Evolutionary conservation across 257 asterid genomes (phyloP).

Genomic region (Scutellaria minor): DNA sequence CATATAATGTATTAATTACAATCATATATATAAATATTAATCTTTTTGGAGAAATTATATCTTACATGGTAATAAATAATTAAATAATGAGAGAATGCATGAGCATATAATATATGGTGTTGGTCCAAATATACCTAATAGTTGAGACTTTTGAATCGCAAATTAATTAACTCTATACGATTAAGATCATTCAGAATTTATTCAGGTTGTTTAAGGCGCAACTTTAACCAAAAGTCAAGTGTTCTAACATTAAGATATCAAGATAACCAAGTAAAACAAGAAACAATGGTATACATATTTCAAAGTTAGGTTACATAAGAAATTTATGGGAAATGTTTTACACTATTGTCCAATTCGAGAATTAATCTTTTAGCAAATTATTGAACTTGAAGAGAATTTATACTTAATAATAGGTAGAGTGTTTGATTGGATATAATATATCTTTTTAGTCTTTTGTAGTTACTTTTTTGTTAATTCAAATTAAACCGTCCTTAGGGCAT

Average conservation of each 20-base stretch:
- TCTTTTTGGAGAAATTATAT: too few relatives aligned
- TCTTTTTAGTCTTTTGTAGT: too few relatives aligned
- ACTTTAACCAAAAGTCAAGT: conserved; percentile 33
- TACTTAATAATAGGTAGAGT: background rate
- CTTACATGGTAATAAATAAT: too few relatives aligned
- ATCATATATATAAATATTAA: too few relatives aligned
- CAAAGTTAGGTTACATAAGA: conserved; percentile 36
- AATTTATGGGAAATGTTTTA: background rate
- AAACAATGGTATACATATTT: conserved; percentile 16
- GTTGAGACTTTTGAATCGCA: conserved; percentile 4
- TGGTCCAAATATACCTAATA: background rate
- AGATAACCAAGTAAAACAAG: conserved; percentile 28
- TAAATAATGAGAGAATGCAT: too few relatives aligned
- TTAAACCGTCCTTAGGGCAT: too few relatives aligned
- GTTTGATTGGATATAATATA: too few relatives aligned
- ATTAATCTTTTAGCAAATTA: conserved; percentile 7
- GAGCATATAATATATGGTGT: background rate
- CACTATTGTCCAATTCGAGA: too few relatives aligned
- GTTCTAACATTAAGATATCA: background rate
- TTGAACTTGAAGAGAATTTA: background rate
- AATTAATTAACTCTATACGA: background rate
- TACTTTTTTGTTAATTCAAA: too few relatives aligned
- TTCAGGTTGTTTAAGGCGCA: background rate
- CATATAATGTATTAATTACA: too few relatives aligned
- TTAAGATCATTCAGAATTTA: background rate